phyloP scores from a whole-genome alignment of 2,329 filamentous ascomycete species.

The Camptophora hylomeconis region DNA sequence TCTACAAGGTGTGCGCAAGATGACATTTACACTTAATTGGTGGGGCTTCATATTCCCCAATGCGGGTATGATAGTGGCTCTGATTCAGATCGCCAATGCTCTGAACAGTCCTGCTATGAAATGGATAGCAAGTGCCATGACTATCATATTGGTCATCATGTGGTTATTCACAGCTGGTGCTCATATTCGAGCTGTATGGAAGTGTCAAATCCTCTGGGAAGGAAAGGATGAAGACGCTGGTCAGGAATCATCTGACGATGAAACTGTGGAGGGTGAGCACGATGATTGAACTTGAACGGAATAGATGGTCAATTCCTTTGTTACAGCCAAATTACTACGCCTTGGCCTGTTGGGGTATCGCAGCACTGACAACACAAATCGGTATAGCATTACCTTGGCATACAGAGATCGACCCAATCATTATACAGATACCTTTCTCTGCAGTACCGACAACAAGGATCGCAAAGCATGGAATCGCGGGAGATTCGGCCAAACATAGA shows the following conservation, averaged over 20 bases:
- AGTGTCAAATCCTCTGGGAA: conserved; percentile 42
- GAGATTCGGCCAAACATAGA: too few relatives aligned
- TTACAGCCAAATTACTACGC: too few relatives aligned
- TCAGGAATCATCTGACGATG: not conserved
- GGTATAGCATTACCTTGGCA: too few relatives aligned
- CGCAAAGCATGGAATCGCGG: too few relatives aligned
- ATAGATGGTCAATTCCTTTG: too few relatives aligned
- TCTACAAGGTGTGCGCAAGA: conserved; percentile 22
- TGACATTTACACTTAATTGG: conserved; percentile 40
- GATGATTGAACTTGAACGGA: too few relatives aligned
- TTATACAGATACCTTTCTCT: too few relatives aligned
- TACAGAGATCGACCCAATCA: too few relatives aligned
- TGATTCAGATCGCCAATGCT: conserved; percentile 41
- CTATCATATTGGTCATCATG: conserved; percentile 40
- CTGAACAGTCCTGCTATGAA: conserved; percentile 39
- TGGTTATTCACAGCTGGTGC: conserved; percentile 41
- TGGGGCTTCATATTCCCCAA: conserved; percentile 56
- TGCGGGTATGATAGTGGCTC: conserved; percentile 46
- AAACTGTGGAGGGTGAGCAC: too few relatives aligned
- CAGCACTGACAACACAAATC: too few relatives aligned
- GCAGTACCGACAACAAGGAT: too few relatives aligned
- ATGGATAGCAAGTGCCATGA: conserved; percentile 42
- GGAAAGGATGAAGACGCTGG: conserved; percentile 46
- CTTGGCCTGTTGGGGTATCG: too few relatives aligned
- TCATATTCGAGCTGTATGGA: conserved; percentile 37